A percentile compares a stretch with the other conserved stretches of the same genome.
Conservation (phyloP, 495 filamentous ascomycete species). For the Corynascus novoguineensis region DNA sequence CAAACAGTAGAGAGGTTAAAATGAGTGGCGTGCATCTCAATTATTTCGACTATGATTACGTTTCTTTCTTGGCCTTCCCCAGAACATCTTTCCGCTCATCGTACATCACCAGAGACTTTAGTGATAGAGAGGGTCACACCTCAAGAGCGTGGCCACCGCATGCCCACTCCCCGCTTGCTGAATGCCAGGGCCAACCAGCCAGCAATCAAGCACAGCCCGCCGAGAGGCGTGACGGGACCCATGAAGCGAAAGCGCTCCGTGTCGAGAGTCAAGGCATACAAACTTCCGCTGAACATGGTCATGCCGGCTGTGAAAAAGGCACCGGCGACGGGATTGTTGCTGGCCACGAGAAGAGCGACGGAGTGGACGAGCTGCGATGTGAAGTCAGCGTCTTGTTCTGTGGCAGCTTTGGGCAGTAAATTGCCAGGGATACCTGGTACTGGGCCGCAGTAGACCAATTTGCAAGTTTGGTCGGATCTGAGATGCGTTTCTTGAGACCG, state of each 20-base stretch:
- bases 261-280: slow-evolving; percentile 55
- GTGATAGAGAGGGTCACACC: background rate
- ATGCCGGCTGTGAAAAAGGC: slow-evolving; percentile 44
- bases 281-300: slow-evolving; percentile 55
- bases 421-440: slow-evolving; percentile 46
- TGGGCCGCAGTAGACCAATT: slow-evolving; percentile 56
- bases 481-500: slow-evolving; percentile 52
- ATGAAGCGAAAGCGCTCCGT: slow-evolving; percentile 50
- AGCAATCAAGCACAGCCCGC: slow-evolving; percentile 53
- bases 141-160: slow-evolving; percentile 16
- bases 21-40: too few relatives aligned
- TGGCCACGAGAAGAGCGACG: slow-evolving; percentile 47
- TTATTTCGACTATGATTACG: too few relatives aligned
- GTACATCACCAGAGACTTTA: background rate
- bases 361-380: slow-evolving; percentile 51
- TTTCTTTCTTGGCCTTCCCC: background rate
- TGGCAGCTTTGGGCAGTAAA: background rate
- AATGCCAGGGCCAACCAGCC: slow-evolving; percentile 44
- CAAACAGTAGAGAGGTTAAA: too few relatives aligned
- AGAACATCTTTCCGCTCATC: background rate
- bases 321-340: slow-evolving; percentile 35
- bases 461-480: slow-evolving; percentile 47
- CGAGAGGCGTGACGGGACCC: slow-evolving; percentile 56
- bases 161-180: slow-evolving; percentile 6
- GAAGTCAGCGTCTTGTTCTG: background rate